Base-by-base conservation (phyloP, 2,329 filamentous ascomycete species). In the Lasiodiplodia gonubiensis region DNA sequence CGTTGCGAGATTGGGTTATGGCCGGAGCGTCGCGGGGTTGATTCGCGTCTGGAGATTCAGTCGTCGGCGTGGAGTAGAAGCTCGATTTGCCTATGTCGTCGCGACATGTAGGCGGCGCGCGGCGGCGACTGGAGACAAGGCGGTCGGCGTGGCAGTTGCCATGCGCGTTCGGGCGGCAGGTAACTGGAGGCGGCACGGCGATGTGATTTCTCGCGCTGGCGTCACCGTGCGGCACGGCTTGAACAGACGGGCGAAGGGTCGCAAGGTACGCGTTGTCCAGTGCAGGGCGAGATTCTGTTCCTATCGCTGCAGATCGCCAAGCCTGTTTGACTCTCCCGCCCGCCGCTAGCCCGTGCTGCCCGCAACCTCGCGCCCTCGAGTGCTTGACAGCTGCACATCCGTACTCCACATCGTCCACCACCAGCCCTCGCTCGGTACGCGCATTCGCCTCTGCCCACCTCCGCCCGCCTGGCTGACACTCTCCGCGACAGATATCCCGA, bases 91-190 rank as follows among this genome's bases (percentile, higher is more conserved):
- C 30, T 63, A 63, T 66, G 53, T 57, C 53, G 63, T 65, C 61
- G 67, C 67, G 67, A 68, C 67, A 68, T 68, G 61, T 66, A 68
- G 60, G 48, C 67, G 66, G 57, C 66, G 66, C 27, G 60, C 46
- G 35, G 27, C 59, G 23, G 59, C 59, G n/a, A n/a, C 46, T 21
- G 63, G 8, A 21, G 10, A 23, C 23, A 30, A 8, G 25, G 46
- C 12, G 46, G 27, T 18, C n/a, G 59, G 30, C 59, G 46, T 30
- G 25, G 42, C 27, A 51, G 59, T 27, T 35, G 59, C 59, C 59
- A 63, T 63, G 59, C 59, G 46, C 59, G 46, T 16, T n/a, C 23
- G 35, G 21, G 3, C 11, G 42, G 12, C 25, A n/a, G 27, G 14
- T 3, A 12, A 6, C 18, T 25, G 42, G 42, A 21, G 18, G 18